A percentile compares a stretch with the other conserved stretches of the same genome.
phyloP scores from a whole-genome alignment of 768 basidiomycete species.

The Tephrocybe sp. region DNA sequence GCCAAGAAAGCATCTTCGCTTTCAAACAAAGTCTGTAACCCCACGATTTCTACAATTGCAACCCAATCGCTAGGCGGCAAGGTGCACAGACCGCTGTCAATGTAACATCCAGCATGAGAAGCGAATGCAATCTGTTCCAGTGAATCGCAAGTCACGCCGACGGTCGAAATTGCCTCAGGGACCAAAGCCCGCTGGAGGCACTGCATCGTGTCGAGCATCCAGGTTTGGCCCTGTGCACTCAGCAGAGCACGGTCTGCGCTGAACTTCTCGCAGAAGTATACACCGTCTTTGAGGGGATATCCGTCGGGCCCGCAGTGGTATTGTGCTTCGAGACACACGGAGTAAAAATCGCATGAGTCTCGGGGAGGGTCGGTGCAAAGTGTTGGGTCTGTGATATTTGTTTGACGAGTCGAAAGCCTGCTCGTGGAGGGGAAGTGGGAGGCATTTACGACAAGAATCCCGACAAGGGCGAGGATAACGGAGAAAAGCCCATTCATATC shows the following conservation, averaged over 20 bases:
- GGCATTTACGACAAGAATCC: too few relatives aligned
- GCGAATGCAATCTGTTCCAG: conserved; percentile 38
- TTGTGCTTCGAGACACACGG: conserved; percentile 41
- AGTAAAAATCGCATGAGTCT: conserved; percentile 44
- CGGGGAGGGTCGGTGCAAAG: conserved; percentile 31
- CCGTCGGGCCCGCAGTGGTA: conserved; percentile 45
- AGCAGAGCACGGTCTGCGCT: conserved; percentile 26
- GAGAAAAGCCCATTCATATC: too few relatives aligned
- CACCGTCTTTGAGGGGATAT: conserved; percentile 44
- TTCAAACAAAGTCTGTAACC: conserved; percentile 28
- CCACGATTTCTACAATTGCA: conserved; percentile 35
- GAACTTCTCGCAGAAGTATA: conserved; percentile 41
- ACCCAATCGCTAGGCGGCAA: conserved; percentile 35
- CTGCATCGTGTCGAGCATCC: conserved; percentile 47
- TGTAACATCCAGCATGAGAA: conserved; percentile 42
- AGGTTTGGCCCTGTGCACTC: conserved; percentile 33
- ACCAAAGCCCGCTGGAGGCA: conserved; percentile 45
- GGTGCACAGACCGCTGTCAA: conserved; percentile 40
- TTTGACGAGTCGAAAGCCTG: too few relatives aligned
- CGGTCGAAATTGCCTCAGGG: conserved; percentile 26
- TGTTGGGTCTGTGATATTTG: background rate
- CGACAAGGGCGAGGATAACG: too few relatives aligned
- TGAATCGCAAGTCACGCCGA: conserved; percentile 28
- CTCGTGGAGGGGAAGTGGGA: too few relatives aligned
- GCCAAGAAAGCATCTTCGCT: conserved; percentile 30